Conservation (phyloP, 2,329 filamentous ascomycete species). For the Chaetothyriales sp. region DNA sequence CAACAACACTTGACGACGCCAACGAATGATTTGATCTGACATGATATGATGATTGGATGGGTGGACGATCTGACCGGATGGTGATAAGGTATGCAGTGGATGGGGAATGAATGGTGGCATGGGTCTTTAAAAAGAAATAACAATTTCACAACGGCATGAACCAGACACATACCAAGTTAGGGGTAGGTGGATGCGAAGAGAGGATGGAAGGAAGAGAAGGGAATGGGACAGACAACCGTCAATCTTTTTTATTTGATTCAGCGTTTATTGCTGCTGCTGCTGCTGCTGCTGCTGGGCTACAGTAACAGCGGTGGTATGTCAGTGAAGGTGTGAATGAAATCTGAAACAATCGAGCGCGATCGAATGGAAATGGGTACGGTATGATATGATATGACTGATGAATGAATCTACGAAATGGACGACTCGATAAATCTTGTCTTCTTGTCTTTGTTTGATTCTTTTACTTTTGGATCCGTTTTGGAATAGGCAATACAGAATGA, state of each 20-base stretch:
- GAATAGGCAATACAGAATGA: too few species aligned
- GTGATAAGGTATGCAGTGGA: neutral
- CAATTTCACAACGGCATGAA: too few species aligned
- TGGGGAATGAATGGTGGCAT: neutral
- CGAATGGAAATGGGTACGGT: neutral
- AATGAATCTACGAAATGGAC: conserved; percentile 1
- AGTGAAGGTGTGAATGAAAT: neutral
- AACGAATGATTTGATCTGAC: neutral
- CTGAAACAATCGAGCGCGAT: neutral
- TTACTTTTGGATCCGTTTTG: neutral
- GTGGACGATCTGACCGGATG: neutral
- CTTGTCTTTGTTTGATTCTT: neutral
- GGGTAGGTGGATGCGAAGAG: too few species aligned
- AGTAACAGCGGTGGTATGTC: too few species aligned
- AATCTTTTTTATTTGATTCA: too few species aligned
- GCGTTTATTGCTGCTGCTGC: too few species aligned
- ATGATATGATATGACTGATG: neutral
- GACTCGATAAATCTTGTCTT: neutral
- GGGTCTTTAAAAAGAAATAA: too few species aligned
- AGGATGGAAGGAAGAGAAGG: too few species aligned
- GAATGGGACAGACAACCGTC: too few species aligned
- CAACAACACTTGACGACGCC: neutral
- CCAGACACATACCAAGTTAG: too few species aligned
- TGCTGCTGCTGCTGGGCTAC: too few species aligned
- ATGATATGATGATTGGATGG: neutral